Evolutionary conservation across 1,139 yeast species (phyloP), one percentile per base, ranked within the genome.

Genomic region (Diutina sp.): DNA sequence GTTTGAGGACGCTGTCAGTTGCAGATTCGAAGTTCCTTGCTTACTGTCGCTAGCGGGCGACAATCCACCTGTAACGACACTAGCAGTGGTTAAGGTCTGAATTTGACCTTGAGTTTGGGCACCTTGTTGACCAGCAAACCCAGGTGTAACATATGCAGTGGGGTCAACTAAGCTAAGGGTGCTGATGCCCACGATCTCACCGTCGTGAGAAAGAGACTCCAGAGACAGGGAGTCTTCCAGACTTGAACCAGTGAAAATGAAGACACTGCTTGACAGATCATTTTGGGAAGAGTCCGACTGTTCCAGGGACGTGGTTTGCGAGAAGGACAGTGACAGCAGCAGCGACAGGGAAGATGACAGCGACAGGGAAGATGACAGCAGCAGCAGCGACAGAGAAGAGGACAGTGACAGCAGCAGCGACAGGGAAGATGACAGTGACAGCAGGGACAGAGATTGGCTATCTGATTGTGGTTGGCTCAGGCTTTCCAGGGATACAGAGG

Each of bases 21-120:
- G 46, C 51, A 47, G 51, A 47, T 28, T 12, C 9, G 51, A 35
- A 35, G 16, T 11, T 21, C 38, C 46, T 44, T n/a, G 46, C 12
- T 18, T 7, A n/a, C 48, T 12, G 28, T 8, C 41, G 14, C 18
- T 18, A 16, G 53, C 21, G 11, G 44, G n/a, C 12, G 41, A 16
- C 41, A 35, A 35, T 11, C 41, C 41, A 8, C 41, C 32, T 11
- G 53, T 14, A 1, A 16, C 35, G 12, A 38, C 6, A 18, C 18
- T 32, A 7, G 21, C 44, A 5, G 53, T 50, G n/a, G 53, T 50
- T 6, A 50, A 50, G 8, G 44, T 30, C 32, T 50, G 53, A n/a
- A 50, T 50, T 30, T 50, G 53, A 1, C 53, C 53, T 32, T 50
- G 53, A 29, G 53, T 50, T 32, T 50, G 53, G 16, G 53, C 53